Base-by-base conservation (phyloP, 2,329 filamentous ascomycete species). In the Harringtonia lauricola region DNA sequence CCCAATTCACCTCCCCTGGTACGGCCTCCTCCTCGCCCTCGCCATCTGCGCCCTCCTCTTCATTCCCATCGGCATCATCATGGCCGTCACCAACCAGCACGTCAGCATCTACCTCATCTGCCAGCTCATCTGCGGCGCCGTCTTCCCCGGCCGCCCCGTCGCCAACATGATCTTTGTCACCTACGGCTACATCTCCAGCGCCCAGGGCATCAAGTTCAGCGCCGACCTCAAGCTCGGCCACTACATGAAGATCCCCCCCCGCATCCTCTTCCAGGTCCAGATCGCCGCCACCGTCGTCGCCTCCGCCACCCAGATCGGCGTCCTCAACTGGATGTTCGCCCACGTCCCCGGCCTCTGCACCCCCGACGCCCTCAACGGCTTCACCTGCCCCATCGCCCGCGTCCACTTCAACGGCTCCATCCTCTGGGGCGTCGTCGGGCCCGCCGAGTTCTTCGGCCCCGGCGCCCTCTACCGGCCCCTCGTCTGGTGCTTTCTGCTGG, bases 131-230 rank as follows among this genome's bases (percentile, higher is more conserved):
- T 90, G 85, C 50, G 87, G 87, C 43, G 79, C 76, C 41, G 70
- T 87, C 15, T 94, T 94, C 58, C 86, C 86, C 1, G 87, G 87
- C 24, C 81, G 83, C 1, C 87, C 87, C 1, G 85, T 94, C 12
- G 87, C 86, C 41, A 92, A 94, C 61, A 94, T 94, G 87, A 85
- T 94, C 30, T 94, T 94, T 55, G 86, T 90, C 39, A 92, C 86
- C 0, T 94, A 92, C 58, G 86, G 86, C 49, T 94, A 92, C 62
- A 92, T 92, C 56, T 88, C 84, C 5, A 89, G 84, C 0, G 84
- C 86, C 0, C 87, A 94, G 64, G 87, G 87, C 24, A 83, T 94
- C 59, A 92, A 94, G 57, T 94, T 94, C 57, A 83, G 85, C 1
- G 81, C 84, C 2, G 87, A 94, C 59, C 71, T 94, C 41, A 94